These are phyloP conservation scores for Candida caryicola DNA, from an alignment of 805 yeast species.

Conservation along the genomic window DNA sequence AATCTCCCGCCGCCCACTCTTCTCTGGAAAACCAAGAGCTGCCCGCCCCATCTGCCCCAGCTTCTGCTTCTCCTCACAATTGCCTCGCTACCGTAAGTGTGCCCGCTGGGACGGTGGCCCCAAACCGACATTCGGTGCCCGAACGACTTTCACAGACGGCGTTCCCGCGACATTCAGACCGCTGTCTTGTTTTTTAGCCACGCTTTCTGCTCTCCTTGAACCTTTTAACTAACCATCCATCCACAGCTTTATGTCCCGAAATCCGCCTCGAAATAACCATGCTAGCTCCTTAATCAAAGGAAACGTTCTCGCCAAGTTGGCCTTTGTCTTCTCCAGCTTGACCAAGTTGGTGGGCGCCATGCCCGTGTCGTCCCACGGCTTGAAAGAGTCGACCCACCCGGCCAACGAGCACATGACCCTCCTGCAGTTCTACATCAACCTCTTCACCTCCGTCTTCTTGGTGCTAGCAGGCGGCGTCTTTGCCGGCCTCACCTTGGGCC, in stretches of 20 bases:
- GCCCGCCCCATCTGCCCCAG: not conserved
- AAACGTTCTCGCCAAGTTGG: slow-evolving; percentile 25
- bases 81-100: too few species aligned
- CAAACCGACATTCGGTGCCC: too few species aligned
- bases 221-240: not conserved
- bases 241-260: slow-evolving; percentile 18
- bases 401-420: slow-evolving; percentile 25
- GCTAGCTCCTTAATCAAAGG: slow-evolving; percentile 23
- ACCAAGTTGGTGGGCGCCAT: slow-evolving; percentile 34
- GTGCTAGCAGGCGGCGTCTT: slow-evolving; percentile 85
- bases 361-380: slow-evolving; percentile 23
- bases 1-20: not conserved
- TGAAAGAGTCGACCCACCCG: slow-evolving; percentile 10
- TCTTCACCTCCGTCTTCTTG: slow-evolving; percentile 53
- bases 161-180: too few species aligned
- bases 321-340: slow-evolving; percentile 31
- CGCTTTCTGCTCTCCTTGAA: not conserved
- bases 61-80: too few species aligned
- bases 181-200: not conserved
- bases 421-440: slow-evolving; percentile 45
- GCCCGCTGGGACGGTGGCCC: too few species aligned
- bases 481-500: slow-evolving; percentile 90
- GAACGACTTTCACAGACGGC: too few species aligned
- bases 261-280: slow-evolving; percentile 30
- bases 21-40: not conserved